Base-by-base conservation (phyloP, 2,329 filamentous ascomycete genomes). In the Tolypocladium nubicola region DNA sequence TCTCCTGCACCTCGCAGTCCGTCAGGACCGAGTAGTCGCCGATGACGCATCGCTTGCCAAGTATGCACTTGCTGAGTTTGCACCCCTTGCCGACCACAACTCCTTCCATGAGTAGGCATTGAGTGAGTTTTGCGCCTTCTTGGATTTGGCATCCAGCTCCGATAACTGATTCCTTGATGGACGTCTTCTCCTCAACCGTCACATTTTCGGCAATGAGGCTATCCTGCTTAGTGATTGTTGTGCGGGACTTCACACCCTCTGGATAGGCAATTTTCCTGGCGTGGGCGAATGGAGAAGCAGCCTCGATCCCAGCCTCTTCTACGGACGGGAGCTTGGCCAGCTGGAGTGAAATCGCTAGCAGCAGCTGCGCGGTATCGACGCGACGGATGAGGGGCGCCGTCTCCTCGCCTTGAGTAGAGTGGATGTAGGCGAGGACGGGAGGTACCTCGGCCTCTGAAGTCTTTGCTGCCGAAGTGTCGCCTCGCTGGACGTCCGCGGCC, bases 1-100 rank as follows among this genome's bases (percentile, higher is more conserved):
- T 93, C 71, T 96, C 90, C 70, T 96, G 91, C 6, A 97, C 87
- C 73, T 97, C 91, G 65, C 92, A 97, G 60, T 96, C 89, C 56
- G 87, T 91, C 63, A 97, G 73, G n/a, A 85, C 81, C 7, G 80
- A 86, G 10, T 86, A 87, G 52, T 90, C 89, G n/a, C 93, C 92
- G 63, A 99, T 84, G 65, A 88, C 86, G 62, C 87, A 88, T 60
- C 90, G 77, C 66, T 87, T 84, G 5, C 94, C 94, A 45, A 97
- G 74, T 38, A 97, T 89, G 67, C 92, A 97, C 26, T 89, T 89
- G 1, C 89, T 94, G 55, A 97, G 76, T 70, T 90, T 90, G 67
- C 87, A 92, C 49, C 88, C 87, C 65, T 90, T 88, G 16, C 90
- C 92, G 14, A 99, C 81, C 9, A 89, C 85, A 0, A 89, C 92